A percentile compares a stretch with the other conserved stretches of the same genome.
These are phyloP conservation scores for Suillus alpinus DNA, from an alignment of 768 basidiomycete genomes.

Conservation along the genomic window DNA sequence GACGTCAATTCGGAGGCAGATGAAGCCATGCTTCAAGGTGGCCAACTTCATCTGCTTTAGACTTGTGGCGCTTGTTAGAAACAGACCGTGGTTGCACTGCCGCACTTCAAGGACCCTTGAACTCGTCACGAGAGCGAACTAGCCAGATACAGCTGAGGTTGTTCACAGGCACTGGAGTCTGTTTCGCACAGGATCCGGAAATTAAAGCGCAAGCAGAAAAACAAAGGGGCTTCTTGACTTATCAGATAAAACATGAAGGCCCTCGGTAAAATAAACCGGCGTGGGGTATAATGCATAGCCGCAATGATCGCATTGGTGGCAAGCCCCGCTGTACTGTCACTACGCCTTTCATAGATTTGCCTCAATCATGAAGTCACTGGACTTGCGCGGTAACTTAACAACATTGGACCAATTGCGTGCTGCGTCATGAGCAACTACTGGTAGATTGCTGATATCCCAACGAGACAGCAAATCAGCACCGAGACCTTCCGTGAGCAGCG, in stretches of 20 bases:
- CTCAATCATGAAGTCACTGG: not conserved
- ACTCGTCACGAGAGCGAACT: slow-evolving; percentile 1
- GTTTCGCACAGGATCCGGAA: slow-evolving; percentile 3
- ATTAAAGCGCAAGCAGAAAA: slow-evolving; percentile 4
- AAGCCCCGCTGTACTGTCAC: not conserved
- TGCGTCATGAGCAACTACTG: slow-evolving; percentile 5
- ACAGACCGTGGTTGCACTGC: not conserved
- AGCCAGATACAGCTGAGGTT: slow-evolving; percentile 9
- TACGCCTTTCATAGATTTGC: not conserved
- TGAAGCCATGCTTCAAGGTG: not conserved
- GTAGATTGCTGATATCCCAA: slow-evolving; percentile 9
- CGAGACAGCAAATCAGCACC: slow-evolving; percentile 1
- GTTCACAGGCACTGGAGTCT: slow-evolving; percentile 21
- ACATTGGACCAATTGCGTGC: not conserved
- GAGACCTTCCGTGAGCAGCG: slow-evolving; percentile 4
- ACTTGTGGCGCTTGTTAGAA: slow-evolving; percentile 6
- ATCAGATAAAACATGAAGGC: slow-evolving; percentile 13
- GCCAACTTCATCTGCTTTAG: not conserved
- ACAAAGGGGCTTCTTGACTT: not conserved
- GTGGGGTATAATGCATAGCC: slow-evolving; percentile 11
- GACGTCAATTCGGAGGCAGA: not conserved
- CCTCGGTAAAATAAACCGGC: slow-evolving; percentile 4
- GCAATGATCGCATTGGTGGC: not conserved
- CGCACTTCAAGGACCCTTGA: slow-evolving; percentile 8
- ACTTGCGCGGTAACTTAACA: not conserved